Evolutionary conservation across 192 early-diverging fungal species (phyloP), one percentile per base, ranked within the genome.

Genomic region (Backusella australiensis): DNA sequence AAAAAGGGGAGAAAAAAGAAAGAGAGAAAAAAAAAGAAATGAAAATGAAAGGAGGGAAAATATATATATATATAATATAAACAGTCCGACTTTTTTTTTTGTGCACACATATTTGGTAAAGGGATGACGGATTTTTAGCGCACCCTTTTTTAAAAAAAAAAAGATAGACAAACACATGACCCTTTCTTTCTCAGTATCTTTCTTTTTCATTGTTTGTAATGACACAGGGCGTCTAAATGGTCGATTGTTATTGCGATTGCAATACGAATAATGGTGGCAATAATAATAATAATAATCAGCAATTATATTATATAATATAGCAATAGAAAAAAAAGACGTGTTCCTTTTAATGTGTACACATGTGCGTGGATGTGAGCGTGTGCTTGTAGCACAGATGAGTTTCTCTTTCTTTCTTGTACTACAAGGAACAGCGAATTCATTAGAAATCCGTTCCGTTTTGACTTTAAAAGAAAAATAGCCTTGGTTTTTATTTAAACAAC

Each of bases 111-210:
- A 49, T 49, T 49, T n/a, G 46, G 23, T 59, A 59, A 26, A 59
- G 56, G 56, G 56, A 59, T 59, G 21, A 59, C 53, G 53, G 53
- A 3, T n/a, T 32, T 49, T 49, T 49, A n/a, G 53, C 23, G 9
- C 53, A 59, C 53, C 23, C 56, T n/a, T 63, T 63, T 59, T n/a
- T n/a, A n/a, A 56, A 52, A 42, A 17, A 53, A 56, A 53, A 26
- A 59, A 59, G 56, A 63, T 63, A 63, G 56, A 12, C 56, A 59
- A 26, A 59, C 56, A 59, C 56, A 59, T 59, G 56, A 59, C 56
- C 56, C 7, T 52, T 52, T 17, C 19, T n/a, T 59, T 59, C 11
- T 63, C 56, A 14, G n/a, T n/a, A 49, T 21, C 46, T 49, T 39
- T 39, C 46, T 63, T 63, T 63, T 63, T 63, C 53, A 29, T 63